Percentiles rank a stretch among this genome's conserved stretches.
These are phyloP conservation scores for Umbellularia californica DNA, from an alignment of 164 flowering plant species.

Conservation along the genomic window DNA sequence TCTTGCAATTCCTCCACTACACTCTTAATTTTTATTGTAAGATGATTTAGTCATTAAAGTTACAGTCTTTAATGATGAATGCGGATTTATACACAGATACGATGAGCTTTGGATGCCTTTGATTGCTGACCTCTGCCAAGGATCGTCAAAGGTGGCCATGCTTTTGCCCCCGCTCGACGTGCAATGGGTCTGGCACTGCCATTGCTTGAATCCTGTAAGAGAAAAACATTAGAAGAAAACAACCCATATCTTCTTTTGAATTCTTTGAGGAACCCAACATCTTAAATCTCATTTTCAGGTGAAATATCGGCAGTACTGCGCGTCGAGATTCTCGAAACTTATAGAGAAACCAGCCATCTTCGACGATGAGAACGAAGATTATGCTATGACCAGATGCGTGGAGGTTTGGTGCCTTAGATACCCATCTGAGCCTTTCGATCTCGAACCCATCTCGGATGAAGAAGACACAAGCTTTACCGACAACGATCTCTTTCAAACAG, in stretches of 20 bases:
- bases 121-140: slow-evolving; percentile 49
- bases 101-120: slow-evolving; percentile 95
- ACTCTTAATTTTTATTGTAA: not conserved
- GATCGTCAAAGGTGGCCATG: slow-evolving; percentile 37
- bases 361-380: slow-evolving; percentile 82
- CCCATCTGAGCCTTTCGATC: slow-evolving; percentile 74
- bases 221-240: not conserved
- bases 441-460: slow-evolving; percentile 18
- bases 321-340: slow-evolving; percentile 58
- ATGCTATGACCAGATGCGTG: slow-evolving; percentile 70
- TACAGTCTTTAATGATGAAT: slow-evolving; percentile 35
- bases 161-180: slow-evolving; percentile 83
- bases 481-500: slow-evolving; percentile 36
- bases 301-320: slow-evolving; percentile 61
- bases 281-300: slow-evolving; percentile 34
- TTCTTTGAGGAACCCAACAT: not conserved
- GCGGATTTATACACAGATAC: slow-evolving; percentile 48
- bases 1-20: not conserved
- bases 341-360: slow-evolving; percentile 65
- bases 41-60: not conserved
- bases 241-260: not conserved
- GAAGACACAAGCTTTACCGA: not conserved
- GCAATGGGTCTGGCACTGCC: slow-evolving; percentile 96
- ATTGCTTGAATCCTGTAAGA: slow-evolving; percentile 73
- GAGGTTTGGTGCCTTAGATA: slow-evolving; percentile 61